Conservation (phyloP, 1,139 yeast species). For the Arxiozyma telluris region DNA sequence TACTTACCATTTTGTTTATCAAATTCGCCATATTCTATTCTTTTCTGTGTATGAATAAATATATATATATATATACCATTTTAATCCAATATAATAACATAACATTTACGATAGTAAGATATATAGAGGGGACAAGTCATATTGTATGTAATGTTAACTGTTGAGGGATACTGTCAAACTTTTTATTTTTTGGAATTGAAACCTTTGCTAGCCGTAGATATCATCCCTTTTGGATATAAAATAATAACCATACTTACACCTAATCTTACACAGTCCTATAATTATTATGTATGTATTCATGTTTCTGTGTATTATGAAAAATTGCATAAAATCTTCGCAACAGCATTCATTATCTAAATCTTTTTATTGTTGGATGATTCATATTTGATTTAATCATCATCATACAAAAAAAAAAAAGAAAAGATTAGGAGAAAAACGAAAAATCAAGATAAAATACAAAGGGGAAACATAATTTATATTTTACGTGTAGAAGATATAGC, state of each 20-base stretch:
- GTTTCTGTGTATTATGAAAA: no score
- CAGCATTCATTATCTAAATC: background rate
- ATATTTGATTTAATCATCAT: background rate
- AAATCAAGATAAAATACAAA: background rate
- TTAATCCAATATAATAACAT: background rate
- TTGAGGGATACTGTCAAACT: background rate
- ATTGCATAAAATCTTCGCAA: background rate
- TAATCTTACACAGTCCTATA: no score
- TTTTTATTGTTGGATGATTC: background rate
- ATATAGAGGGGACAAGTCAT: background rate
- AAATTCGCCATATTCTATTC: constrained; percentile 6
- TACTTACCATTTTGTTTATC: constrained; percentile 1
- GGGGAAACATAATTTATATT: no score
- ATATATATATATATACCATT: background rate
- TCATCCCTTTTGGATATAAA: no score
- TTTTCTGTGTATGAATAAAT: constrained; percentile 3
- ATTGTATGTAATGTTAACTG: no score
- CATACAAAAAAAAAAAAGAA: background rate
- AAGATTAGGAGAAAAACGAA: no score
- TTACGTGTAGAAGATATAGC: no score
- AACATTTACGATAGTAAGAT: background rate
- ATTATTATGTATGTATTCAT: no score
- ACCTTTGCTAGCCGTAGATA: background rate
- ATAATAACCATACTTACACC: no score
- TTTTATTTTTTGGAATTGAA: background rate